Conservation (phyloP, 768 basidiomycete genomes). For the Boletus reticuloceps region DNA sequence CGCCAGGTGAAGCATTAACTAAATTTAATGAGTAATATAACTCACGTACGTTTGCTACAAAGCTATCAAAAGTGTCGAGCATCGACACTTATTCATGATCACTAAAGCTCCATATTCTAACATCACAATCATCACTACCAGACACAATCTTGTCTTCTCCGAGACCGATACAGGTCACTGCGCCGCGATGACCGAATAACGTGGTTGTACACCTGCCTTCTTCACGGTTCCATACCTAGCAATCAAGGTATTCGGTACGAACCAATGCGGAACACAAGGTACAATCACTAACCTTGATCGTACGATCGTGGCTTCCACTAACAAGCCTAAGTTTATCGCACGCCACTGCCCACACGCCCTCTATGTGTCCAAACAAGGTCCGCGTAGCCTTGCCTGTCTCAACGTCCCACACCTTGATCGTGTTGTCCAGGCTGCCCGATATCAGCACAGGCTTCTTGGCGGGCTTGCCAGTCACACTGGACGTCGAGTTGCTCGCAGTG, state of each 20-base stretch:
- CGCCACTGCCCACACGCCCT: slow-evolving; percentile 96
- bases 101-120: slow-evolving; percentile 80
- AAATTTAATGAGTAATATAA: neutral
- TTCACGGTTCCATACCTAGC: slow-evolving; percentile 90
- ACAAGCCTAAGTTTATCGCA: slow-evolving; percentile 89
- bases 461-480: slow-evolving; percentile 14
- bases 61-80: neutral
- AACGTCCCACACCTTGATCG: slow-evolving; percentile 94
- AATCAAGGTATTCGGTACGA: neutral
- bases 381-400: slow-evolving; percentile 72
- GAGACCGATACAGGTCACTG: slow-evolving; percentile 86
- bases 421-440: slow-evolving; percentile 91
- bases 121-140: slow-evolving; percentile 90
- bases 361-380: slow-evolving; percentile 96
- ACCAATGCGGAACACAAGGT: slow-evolving; percentile 2
- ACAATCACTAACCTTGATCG: slow-evolving; percentile 75
- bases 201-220: slow-evolving; percentile 85
- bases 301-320: slow-evolving; percentile 92
- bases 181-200: slow-evolving; percentile 89
- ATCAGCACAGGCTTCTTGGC: slow-evolving; percentile 70
- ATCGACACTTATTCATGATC: slow-evolving; percentile 22
- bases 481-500: neutral
- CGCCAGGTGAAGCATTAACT: neutral
- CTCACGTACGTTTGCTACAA: neutral
- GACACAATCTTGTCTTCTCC: slow-evolving; percentile 96